Evolutionary conservation across 371 early-diverging fungal species (phyloP), one percentile per base, ranked within the genome.

Genomic region (Circinella umbellata): DNA sequence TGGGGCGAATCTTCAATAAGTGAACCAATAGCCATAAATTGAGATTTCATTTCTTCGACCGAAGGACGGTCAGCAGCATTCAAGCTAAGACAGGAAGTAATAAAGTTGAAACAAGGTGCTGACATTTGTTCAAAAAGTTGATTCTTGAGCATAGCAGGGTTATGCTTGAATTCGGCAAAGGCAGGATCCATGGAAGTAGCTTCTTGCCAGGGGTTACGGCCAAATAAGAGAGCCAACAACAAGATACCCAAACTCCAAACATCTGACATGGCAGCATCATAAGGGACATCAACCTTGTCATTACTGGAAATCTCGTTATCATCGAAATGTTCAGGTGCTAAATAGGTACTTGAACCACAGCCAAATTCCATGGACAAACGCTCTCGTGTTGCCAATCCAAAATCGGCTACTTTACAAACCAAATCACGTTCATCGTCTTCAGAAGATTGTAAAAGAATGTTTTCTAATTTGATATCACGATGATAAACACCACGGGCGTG

Each of bases 191-290:
- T 61, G 20, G 79, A 71, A 20, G 82, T 78, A 5, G 91, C 89
- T 51, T 87, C 86, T 73, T 89, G 84, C 95, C 95, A 94, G 3
- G 93, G 95, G 73, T 94, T 93, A 64, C 92, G 88, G 37, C 92
- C 93, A 78, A 89, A 89, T 37, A 91, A 67, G 36, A 94, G 71
- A 66, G 92, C 93, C 68, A 93, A 64, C 35, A 94, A 76, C 42
- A 94, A 81, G 63, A 94, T 87, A 37, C 93, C 93, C 9, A 94
- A 75, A 9, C 88, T 86, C 95, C 95, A 95, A 11, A 89, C 83
- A 74, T 94, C 93, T n/a, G 86, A 88, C 42, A 88, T 86, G 37
- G 92, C 86, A 7, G 91, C 80, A 53, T 83, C 79, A 70, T 92
- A 92, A 17, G 85, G 83, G 38, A 78, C 73, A 4, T 20, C 72